phyloP scores from a whole-genome alignment of 768 basidiomycete species.

The Auricularia sp. region DNA sequence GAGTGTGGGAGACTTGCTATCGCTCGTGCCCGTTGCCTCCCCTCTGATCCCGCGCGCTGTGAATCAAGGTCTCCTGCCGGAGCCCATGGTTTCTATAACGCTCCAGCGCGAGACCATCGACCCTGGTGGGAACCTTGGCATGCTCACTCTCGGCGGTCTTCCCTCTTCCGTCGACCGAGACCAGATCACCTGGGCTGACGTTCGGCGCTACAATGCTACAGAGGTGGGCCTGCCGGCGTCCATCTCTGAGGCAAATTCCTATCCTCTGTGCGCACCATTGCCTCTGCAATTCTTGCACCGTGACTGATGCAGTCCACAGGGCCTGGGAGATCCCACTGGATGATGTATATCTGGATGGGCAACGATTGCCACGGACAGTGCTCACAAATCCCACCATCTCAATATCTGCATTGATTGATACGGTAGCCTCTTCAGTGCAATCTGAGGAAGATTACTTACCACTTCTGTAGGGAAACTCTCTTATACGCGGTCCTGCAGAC shows the following conservation, averaged over 20 bases:
- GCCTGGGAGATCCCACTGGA: constrained; percentile 68
- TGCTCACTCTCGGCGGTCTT: constrained; percentile 57
- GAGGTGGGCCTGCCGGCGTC: constrained; percentile 51
- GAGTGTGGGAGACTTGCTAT: constrained; percentile 18
- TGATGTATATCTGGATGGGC: constrained; percentile 61
- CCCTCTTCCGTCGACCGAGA: constrained; percentile 39
- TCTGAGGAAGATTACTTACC: neutral
- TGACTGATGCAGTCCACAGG: constrained; percentile 15
- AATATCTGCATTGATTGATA: constrained; percentile 62
- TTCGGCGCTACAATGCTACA: constrained; percentile 42
- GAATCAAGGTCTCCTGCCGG: constrained; percentile 22
- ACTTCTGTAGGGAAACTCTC: constrained; percentile 53
- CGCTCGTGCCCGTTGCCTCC: constrained; percentile 27
- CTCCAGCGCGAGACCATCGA: constrained; percentile 62
- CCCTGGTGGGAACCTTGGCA: constrained; percentile 57
- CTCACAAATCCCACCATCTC: constrained; percentile 38
- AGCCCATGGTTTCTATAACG: constrained; percentile 46
- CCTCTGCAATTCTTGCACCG: neutral
- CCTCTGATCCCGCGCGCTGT: neutral
- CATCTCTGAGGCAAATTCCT: neutral
- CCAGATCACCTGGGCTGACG: constrained; percentile 54
- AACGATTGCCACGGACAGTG: constrained; percentile 46
- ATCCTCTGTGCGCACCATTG: constrained; percentile 2
- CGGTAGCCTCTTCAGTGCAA: constrained; percentile 32
- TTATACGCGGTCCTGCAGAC: constrained; percentile 65